Evolutionary conservation across 805 yeast genomes (phyloP), one percentile per base, ranked within the genome.

Genomic region (Cyberlindnera petersonii): DNA sequence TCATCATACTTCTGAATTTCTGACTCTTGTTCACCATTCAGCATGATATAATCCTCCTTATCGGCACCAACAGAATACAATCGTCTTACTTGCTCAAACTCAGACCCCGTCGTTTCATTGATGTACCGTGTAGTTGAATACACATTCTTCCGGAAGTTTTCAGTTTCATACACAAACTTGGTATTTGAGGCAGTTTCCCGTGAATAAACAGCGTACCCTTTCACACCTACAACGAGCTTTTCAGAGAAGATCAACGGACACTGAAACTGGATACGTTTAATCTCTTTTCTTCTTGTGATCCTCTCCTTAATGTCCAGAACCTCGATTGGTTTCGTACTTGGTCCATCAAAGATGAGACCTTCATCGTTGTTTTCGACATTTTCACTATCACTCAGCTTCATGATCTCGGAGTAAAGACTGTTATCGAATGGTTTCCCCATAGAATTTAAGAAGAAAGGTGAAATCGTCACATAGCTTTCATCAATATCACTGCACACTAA

Each of bases 141-240:
- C 0, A 79, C 89, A 14, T 74, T 66, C 47, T 69, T 66, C 35
- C 76, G 64, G 8, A 60, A 56, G 18, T 77, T 81, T 3, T 71
- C 74, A 34, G 71, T 70, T 29, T 73, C 76, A 55, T 74, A 77
- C 5, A 84, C 73, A 31, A 67, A 66, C 26, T 69, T 69, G 10
- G 75, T 64, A n/a, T 72, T 61, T 15, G 71, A 66, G 0, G 76
- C 52, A 29, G 66, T 71, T 42, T 79, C 81, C 37, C 75, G 77
- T 7, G 69, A 66, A 44, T 72, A 74, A n/a, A 84, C 67, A 0
- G 82, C 62, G 52, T 77, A 84, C 0, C 95, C 97, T 48, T 74
- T 75, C 1, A 89, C 69, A 0, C 87, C 82, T 33, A 91, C 72
- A 0, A 69, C 66, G 15, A 89, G 40, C 0, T 65, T 61, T 26